A percentile compares a stretch with the other conserved stretches of the same genome.
Conservation (phyloP, 805 yeast genomes). For the Candida mattraensis region DNA sequence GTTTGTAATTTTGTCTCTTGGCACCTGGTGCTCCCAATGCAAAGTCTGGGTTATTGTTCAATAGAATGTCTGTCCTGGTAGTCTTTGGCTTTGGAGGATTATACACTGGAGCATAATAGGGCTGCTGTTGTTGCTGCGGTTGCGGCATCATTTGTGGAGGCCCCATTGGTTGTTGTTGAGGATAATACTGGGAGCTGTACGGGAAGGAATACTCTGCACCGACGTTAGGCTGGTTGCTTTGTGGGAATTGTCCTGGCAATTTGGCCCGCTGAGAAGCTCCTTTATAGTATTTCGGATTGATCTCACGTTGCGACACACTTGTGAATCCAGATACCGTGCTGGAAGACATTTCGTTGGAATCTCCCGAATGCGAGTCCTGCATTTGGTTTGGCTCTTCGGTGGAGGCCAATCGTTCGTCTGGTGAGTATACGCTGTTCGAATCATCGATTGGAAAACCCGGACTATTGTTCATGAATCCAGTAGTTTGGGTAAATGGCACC, state of each 20-base stretch:
- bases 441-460: neutral
- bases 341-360: conserved; percentile 22
- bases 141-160: conserved; percentile 9
- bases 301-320: conserved; percentile 74
- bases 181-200: conserved; percentile 23
- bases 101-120: conserved; percentile 13
- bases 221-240: conserved; percentile 11
- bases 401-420: conserved; percentile 14
- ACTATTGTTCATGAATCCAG: neutral
- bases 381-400: conserved; percentile 6
- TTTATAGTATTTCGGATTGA: conserved; percentile 55
- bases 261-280: conserved; percentile 32
- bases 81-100: conserved; percentile 14
- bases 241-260: conserved; percentile 24
- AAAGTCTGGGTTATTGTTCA: conserved; percentile 53
- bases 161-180: conserved; percentile 26
- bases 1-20: conserved; percentile 23
- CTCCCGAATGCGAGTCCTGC: conserved; percentile 6
- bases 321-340: conserved; percentile 63
- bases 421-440: conserved; percentile 7
- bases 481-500: no score
- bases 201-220: conserved; percentile 22
- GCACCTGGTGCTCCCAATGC: conserved; percentile 20
- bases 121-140: conserved; percentile 9
- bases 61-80: conserved; percentile 40